Percentiles rank a stretch among this genome's conserved stretches.
Conservation (phyloP, 2,329 filamentous ascomycete genomes). For the Leptoxyphium fumago region DNA sequence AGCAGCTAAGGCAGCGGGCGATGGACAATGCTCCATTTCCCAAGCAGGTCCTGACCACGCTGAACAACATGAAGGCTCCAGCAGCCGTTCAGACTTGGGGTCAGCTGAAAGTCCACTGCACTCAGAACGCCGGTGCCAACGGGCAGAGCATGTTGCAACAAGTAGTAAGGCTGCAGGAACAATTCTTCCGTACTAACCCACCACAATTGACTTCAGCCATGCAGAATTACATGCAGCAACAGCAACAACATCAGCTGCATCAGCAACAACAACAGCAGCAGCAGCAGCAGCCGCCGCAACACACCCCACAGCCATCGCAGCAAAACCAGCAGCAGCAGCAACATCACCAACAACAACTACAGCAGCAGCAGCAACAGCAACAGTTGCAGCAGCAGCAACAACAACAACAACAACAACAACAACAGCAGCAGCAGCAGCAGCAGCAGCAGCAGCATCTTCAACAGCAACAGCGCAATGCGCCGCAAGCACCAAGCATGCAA, state of each 20-base stretch:
- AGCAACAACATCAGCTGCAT: neutral
- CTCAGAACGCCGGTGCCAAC: slow-evolving; percentile 29
- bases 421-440: neutral
- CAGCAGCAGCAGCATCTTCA: neutral
- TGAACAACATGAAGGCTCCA: slow-evolving; percentile 23
- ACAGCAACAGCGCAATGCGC: neutral
- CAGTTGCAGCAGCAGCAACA: slow-evolving; percentile 8
- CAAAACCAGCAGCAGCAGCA: neutral
- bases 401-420: neutral
- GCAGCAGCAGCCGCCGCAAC: neutral
- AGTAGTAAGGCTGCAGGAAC: slow-evolving; percentile 17
- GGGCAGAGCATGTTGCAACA: slow-evolving; percentile 27
- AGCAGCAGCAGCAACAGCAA: slow-evolving; percentile 10
- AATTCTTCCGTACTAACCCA: slow-evolving; percentile 12
- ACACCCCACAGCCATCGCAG: neutral
- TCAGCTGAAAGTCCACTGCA: slow-evolving; percentile 40
- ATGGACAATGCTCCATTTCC: slow-evolving; percentile 12
- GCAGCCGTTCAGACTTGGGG: slow-evolving; percentile 40
- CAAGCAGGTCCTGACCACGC: slow-evolving; percentile 4
- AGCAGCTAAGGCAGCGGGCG: slow-evolving; percentile 6
- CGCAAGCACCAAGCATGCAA: neutral
- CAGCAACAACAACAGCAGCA: neutral
- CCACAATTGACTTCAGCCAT: slow-evolving; percentile 10
- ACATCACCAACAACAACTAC: neutral
- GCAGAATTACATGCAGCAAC: slow-evolving; percentile 11